Evolutionary conservation across 2,329 filamentous ascomycete species (phyloP), one percentile per base, ranked within the genome.

Genomic region (Alternaria dauci): DNA sequence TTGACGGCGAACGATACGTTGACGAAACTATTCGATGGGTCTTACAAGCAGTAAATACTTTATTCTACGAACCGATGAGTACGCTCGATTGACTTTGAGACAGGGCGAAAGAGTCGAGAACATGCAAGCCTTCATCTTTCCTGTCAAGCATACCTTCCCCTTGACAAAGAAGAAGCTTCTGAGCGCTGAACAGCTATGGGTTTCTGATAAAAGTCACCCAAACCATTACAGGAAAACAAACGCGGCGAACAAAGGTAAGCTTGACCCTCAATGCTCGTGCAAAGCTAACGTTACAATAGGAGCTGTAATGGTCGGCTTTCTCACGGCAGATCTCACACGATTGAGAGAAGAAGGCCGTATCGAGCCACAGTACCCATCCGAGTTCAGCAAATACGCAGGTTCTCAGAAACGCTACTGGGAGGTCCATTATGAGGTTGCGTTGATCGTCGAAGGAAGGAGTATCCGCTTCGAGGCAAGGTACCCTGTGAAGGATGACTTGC

Each of bases 391-490:
- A 9, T 44, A 48, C n/a, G 38, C 9, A 8, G 36, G 41, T 1
- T n/a, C 28, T 6, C 42, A 57, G 12, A 32, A 43, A 46, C 39
- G 34, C 34, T 36, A 59, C 44, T 67, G 65, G 62, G 58, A 43
- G 7, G 62, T 63, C 8, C 11, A 52, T 4, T 67, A 50, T n/a
- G 62, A 67, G 12, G 12, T 67, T 11, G 62, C 59, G 6, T 57
- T 67, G 57, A 62, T 63, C 46, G 58, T 67, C 5, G 59, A 67
- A 26, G 65, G 59, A n/a, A 51, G 65, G 44, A 67, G 44, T 50
- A 52, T 67, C 5, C 46, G 58, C 5, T 65, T 52, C 44, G 42
- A 65, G 34, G 65, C 62, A 30, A 44, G 52, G 38, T 67, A 58
- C 54, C 65, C 65, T 39, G 3, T 38, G n/a, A 38, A 42, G 23